phyloP scores from a whole-genome alignment of 257 asterid species.

The Cinchona pubescens region DNA sequence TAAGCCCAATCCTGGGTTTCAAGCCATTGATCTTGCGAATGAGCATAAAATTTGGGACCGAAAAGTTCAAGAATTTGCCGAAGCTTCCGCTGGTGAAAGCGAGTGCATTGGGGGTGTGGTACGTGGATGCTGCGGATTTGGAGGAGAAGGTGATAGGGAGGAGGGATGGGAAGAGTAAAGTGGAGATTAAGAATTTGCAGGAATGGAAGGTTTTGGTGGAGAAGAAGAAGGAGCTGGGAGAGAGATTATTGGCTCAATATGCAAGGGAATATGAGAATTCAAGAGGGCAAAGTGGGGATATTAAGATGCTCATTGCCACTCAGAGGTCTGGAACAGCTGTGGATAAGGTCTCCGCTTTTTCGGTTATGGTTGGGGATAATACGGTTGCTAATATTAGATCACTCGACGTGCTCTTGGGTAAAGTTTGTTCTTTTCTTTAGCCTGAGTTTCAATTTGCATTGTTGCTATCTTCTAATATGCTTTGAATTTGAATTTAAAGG shows the following conservation, averaged over 20 bases:
- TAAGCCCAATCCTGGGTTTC: constrained; percentile 20
- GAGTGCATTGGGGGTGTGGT: constrained; percentile 54
- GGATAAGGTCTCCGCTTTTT: constrained; percentile 86
- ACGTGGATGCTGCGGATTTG: constrained; percentile 59
- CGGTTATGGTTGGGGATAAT: constrained; percentile 89
- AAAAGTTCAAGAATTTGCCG: constrained; percentile 55
- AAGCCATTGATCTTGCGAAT: neutral
- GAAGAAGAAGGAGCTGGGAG: constrained; percentile 76
- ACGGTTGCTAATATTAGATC: constrained; percentile 82
- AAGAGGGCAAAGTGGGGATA: constrained; percentile 78
- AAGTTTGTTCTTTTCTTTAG: neutral
- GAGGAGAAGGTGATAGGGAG: constrained; percentile 66
- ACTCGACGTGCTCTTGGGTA: constrained; percentile 79
- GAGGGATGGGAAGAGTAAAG: constrained; percentile 35
- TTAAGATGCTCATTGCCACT: constrained; percentile 79
- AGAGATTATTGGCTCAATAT: constrained; percentile 73
- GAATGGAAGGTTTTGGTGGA: constrained; percentile 79
- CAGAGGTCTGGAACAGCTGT: constrained; percentile 97
- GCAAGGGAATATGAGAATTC: constrained; percentile 65
- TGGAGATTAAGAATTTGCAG: constrained; percentile 42
- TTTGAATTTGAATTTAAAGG: neutral
- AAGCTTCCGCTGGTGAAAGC: constrained; percentile 77
- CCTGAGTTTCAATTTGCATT: neutral
- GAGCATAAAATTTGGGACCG: neutral
- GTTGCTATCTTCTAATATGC: neutral